Percentiles rank a stretch among this genome's conserved stretches.
phyloP scores from a whole-genome alignment of 495 filamentous ascomycete genomes.

The Penicillium flavigenum region DNA sequence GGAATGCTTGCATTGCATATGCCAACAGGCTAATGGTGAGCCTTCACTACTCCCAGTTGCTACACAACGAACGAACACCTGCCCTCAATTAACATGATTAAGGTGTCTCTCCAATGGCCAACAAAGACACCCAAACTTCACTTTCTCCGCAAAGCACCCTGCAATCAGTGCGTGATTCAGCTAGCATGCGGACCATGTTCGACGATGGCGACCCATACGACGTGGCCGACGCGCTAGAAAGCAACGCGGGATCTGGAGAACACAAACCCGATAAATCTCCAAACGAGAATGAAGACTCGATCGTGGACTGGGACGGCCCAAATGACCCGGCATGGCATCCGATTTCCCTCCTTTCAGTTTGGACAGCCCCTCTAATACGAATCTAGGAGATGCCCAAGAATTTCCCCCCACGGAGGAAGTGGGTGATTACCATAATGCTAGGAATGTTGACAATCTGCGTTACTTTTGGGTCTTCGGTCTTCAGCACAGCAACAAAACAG shows the following conservation, averaged over 20 bases:
- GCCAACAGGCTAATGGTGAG: background rate
- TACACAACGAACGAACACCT: background rate
- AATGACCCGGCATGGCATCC: background rate
- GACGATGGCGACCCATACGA: background rate
- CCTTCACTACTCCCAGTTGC: background rate
- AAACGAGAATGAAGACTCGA: background rate
- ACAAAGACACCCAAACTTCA: background rate
- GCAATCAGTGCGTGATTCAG: background rate
- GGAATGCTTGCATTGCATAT: background rate
- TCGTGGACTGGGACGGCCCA: slow-evolving; percentile 8
- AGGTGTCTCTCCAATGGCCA: background rate
- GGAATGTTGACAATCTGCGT: slow-evolving; percentile 48
- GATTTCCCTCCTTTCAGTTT: background rate
- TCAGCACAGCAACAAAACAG: slow-evolving; percentile 41
- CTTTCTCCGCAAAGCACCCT: background rate
- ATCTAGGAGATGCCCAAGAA: slow-evolving; percentile 59
- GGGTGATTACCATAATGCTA: slow-evolving; percentile 58
- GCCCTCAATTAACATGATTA: too few relatives aligned
- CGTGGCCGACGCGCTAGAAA: background rate
- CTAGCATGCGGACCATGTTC: background rate
- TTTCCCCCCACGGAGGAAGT: slow-evolving; percentile 55
- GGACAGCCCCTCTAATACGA: background rate
- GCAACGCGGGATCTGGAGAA: background rate
- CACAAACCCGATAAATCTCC: background rate
- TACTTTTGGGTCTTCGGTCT: slow-evolving; percentile 50